Base-by-base conservation (phyloP, 192 early-diverging fungal genomes). In the Rhizoclosmatium sp. region DNA sequence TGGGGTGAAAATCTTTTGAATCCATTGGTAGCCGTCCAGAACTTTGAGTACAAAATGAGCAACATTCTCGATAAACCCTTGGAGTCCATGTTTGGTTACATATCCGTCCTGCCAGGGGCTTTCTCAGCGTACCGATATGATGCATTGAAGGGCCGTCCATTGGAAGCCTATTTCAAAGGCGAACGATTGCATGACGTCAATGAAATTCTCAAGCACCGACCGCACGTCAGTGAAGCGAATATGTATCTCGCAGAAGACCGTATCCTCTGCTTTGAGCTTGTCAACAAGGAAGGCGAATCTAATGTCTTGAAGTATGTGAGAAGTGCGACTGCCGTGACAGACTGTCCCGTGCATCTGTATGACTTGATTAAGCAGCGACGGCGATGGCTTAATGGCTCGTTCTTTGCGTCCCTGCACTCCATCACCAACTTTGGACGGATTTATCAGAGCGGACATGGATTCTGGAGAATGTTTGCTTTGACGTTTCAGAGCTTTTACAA, bases 31-130 rank as follows among this genome's bases (percentile, higher is more conserved):
- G 93, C 93, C 0, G 84, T 91, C 10, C 93, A 94, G 75, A 98
- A 97, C 82, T 98, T 98, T 86, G 96, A 98, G 88, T 98, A 98
- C 90, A 98, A 87, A 78, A 94, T 93, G 90, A 85, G 85, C 61
- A 94, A 94, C 69, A 94, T 94, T 81, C 84, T 94, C 40, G 93
- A 94, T 72, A 94, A 94, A 70, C 93, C 93, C 2, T 71, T 94
- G 14, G 92, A 94, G 73, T 91, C 89, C 5, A 86, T 93, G 42
- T 92, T 92, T 80, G 93, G 93, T 19, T 93, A 93, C 68, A 94
- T 94, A 72, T 92, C 91, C n/a, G 93, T 94, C n/a, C 82, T 94
- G 31, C 93, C 93, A 46, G 93, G 93, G 58, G 93, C 93, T 0
- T 94, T 94, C 81, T 92, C 90, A 12, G 93, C 93, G 4, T 94